These are phyloP conservation scores for Starmerella bombi DNA, from an alignment of 805 yeast species.

Conservation along the genomic window DNA sequence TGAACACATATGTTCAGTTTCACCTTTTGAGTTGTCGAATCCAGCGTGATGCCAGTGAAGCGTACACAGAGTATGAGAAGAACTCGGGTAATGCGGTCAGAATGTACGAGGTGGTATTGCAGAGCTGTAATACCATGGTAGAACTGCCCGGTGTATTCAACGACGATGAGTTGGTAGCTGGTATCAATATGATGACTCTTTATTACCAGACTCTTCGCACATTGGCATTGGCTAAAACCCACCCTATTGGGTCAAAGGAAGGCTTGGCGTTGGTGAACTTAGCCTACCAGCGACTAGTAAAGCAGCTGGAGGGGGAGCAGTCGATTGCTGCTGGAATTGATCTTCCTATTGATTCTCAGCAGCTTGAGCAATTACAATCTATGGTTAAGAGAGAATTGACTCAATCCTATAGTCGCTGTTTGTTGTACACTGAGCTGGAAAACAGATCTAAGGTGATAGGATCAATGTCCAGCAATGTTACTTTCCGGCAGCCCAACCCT, in stretches of 20 bases:
- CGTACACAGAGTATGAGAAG: constrained; percentile 6
- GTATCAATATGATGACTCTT: constrained; percentile 38
- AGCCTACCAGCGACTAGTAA: constrained; percentile 12
- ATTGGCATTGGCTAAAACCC: constrained; percentile 6
- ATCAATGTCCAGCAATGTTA: constrained; percentile 36
- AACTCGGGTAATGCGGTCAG: constrained; percentile 30
- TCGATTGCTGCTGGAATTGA: constrained; percentile 17
- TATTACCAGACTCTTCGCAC: constrained; percentile 32
- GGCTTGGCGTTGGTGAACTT: constrained; percentile 24
- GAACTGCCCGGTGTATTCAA: constrained; percentile 89
- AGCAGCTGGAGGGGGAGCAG: background rate
- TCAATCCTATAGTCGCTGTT: constrained; percentile 29
- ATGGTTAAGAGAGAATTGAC: constrained; percentile 1
- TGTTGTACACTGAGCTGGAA: constrained; percentile 24
- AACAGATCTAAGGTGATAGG: constrained; percentile 7
- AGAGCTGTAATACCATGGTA: constrained; percentile 44
- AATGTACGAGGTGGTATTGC: constrained; percentile 38
- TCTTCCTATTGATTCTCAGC: constrained; percentile 14
- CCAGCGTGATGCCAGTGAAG: constrained; percentile 53
- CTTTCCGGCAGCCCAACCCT: constrained; percentile 28
- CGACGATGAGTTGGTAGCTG: constrained; percentile 52
- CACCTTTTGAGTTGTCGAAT: constrained; percentile 51
- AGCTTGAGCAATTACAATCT: background rate
- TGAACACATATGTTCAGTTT: constrained; percentile 64
- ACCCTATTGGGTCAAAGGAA: constrained; percentile 12